phyloP scores from a whole-genome alignment of 2,329 filamentous ascomycete species.

The Hypoxylon sp. region DNA sequence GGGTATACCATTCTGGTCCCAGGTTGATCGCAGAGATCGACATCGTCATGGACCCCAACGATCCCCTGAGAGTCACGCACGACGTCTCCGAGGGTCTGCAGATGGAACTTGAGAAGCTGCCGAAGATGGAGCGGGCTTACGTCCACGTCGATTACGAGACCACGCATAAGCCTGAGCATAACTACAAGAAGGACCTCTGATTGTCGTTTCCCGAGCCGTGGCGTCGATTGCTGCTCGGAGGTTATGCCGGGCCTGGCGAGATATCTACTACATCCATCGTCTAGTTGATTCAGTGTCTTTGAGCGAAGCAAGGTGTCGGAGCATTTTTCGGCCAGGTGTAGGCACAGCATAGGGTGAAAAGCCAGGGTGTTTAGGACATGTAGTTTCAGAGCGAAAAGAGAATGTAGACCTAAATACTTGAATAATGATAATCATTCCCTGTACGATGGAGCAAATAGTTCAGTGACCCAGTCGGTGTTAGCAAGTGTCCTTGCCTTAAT shows the following conservation, averaged over 20 bases:
- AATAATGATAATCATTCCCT: constrained; percentile 9
- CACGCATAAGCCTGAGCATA: constrained; percentile 89
- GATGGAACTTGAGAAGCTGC: constrained; percentile 91
- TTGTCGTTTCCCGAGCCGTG: background rate
- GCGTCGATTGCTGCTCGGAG: background rate
- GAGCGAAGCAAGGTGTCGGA: background rate
- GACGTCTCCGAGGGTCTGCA: constrained; percentile 95
- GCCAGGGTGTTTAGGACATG: background rate
- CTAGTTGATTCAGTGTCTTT: background rate
- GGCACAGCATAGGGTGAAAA: background rate
- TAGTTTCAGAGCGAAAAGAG: background rate
- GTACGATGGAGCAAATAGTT: background rate
- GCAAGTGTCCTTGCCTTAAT: background rate
- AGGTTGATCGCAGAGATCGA: constrained; percentile 95
- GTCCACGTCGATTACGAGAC: constrained; percentile 99
- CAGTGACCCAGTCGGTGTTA: background rate
- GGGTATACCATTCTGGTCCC: constrained; percentile 90
- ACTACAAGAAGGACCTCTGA: constrained; percentile 71
- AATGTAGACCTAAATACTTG: background rate
- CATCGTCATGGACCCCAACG: constrained; percentile 87
- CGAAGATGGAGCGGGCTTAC: constrained; percentile 92
- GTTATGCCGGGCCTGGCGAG: too few species aligned
- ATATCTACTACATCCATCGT: background rate
- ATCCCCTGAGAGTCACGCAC: constrained; percentile 82
- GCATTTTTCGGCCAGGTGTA: background rate